Percentiles rank a stretch among this genome's conserved stretches.
phyloP scores from a whole-genome alignment of 306 rosid species.

The Sphenostylis stenocarpa region DNA sequence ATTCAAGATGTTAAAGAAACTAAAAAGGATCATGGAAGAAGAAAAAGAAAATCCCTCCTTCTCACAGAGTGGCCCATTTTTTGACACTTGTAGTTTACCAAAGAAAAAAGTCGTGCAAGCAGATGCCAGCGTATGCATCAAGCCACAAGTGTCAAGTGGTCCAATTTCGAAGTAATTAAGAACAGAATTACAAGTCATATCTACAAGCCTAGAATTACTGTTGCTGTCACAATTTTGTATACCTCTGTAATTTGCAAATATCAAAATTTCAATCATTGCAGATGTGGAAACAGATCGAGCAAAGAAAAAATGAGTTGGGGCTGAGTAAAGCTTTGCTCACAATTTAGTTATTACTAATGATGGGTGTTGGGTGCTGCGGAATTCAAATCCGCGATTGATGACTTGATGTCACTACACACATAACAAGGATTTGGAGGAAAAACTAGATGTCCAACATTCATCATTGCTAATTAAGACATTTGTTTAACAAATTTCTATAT shows the following conservation, averaged over 20 bases:
- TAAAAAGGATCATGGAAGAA: slow-evolving; percentile 21
- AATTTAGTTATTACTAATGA: slow-evolving; percentile 28
- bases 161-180: slow-evolving; percentile 29
- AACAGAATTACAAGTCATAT: background rate
- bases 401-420: background rate
- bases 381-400: slow-evolving; percentile 9
- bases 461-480: slow-evolving; percentile 35
- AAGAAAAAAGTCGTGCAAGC: slow-evolving; percentile 28
- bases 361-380: slow-evolving; percentile 1
- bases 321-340: background rate
- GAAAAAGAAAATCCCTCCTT: slow-evolving; percentile 3
- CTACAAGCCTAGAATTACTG: background rate
- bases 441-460: slow-evolving; percentile 16
- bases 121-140: slow-evolving; percentile 17
- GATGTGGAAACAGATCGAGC: background rate
- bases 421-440: background rate
- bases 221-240: background rate
- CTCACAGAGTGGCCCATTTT: slow-evolving; percentile 31
- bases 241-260: background rate
- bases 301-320: background rate
- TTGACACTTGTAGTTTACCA: slow-evolving; percentile 22
- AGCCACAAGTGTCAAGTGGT: slow-evolving; percentile 34
- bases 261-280: slow-evolving; percentile 29
- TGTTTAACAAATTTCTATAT: slow-evolving; percentile 14
- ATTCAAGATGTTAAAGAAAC: background rate